Base-by-base conservation (phyloP, 2,329 filamentous ascomycete genomes). In the Septoria linicola region DNA sequence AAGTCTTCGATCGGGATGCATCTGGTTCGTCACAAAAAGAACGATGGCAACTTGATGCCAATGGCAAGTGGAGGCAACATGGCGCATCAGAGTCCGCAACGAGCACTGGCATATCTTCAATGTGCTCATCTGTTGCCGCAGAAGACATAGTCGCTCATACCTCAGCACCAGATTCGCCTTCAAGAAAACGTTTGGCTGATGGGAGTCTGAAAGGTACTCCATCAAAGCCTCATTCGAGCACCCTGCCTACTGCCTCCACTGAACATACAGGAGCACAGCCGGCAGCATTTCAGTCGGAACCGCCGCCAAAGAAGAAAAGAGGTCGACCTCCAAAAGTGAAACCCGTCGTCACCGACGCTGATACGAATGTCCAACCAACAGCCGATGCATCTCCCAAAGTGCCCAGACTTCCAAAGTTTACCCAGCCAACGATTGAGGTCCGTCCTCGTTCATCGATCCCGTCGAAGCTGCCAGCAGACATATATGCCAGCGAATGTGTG, bases 401-500 rank as follows among this genome's bases (percentile, higher is more conserved):
- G 16, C 53, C 46, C 16, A 61, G 54, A 54, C 45, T 59, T 14
- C 63, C 58, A 25, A 59, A 51, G 49, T 59, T 64, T 41, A 60
- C 57, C 11, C 59, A 53, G 36, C 55, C 61, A 30, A 55, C 62
- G 32, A 54, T 57, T 27, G 53, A 59, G 27, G 61, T 64, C 13
- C 63, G 65, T 41, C 61, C 67, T 31, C 64, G 64, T 16, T 88
- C 89, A 6, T 95, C 92, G 13, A 91, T 99, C 63, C 91, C 92
- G 13, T 75, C 81, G 49, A 80, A 87, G 55, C 70, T 97, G 39
- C 77, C 86, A 13, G 78, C 83, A 21, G 78, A 82, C 43, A 84
- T 92, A 53, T 96, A 96, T 72, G 92, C 89, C n/a, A 82, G 85
- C 58, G 90, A 99, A 72, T 96, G 90, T 67, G 87, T 96, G 52